These are phyloP conservation scores for Clausena lansium DNA, from an alignment of 345 rosid species.

Conservation along the genomic window DNA sequence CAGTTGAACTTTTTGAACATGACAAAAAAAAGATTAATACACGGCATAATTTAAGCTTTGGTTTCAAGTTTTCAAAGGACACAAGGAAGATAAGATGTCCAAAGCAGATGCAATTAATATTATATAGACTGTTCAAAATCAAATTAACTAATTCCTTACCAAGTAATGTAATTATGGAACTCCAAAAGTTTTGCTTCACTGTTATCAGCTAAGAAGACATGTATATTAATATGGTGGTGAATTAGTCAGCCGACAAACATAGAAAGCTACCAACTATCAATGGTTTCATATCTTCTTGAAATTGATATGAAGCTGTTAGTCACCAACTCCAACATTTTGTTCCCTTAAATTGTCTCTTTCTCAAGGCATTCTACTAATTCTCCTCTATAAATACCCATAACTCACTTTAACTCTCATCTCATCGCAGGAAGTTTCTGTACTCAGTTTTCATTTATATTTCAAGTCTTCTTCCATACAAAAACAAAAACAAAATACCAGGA, in stretches of 20 bases:
- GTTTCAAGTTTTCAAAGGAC: background rate
- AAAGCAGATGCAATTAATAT: background rate
- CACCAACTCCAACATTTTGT: constrained; percentile 42
- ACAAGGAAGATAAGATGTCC: background rate
- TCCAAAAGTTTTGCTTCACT: background rate
- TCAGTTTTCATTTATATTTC: constrained; percentile 1
- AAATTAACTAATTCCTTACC: background rate
- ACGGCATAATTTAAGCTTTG: background rate
- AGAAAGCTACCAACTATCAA: constrained; percentile 36
- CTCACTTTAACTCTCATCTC: constrained; percentile 18
- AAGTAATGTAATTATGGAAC: background rate
- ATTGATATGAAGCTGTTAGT: constrained; percentile 15
- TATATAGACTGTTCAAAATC: background rate
- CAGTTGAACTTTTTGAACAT: background rate
- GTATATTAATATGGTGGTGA: background rate
- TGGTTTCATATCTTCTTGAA: constrained; percentile 9
- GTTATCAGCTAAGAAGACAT: background rate
- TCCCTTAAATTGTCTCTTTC: constrained; percentile 19
- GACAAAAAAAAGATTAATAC: background rate
- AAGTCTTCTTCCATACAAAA: constrained; percentile 8
- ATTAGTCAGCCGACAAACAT: constrained; percentile 24
- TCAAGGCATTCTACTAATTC: constrained; percentile 14
- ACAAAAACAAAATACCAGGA: background rate
- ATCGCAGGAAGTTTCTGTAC: constrained; percentile 2
- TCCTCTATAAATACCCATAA: constrained; percentile 35